Conservation (phyloP, 441 rosid genomes). For the Cnidoscolus chayamansa region DNA sequence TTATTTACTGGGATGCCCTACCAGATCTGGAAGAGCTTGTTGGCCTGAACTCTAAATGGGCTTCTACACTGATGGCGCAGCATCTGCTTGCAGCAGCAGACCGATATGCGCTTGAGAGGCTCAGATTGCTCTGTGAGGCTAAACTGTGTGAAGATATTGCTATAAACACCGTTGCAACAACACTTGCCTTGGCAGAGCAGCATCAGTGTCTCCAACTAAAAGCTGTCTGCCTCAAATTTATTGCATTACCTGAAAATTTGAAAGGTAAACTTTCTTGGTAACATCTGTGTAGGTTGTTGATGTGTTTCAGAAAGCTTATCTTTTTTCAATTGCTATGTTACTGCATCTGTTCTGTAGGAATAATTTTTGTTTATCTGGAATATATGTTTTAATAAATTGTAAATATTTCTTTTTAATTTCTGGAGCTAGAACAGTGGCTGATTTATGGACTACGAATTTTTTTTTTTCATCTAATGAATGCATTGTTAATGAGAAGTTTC, state of each 20-base stretch:
- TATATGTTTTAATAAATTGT: no score
- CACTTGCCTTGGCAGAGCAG: slow-evolving; percentile 91
- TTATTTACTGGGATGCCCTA: slow-evolving; percentile 79
- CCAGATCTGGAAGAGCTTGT: slow-evolving; percentile 69
- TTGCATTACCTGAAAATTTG: slow-evolving; percentile 69
- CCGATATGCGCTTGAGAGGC: slow-evolving; percentile 81
- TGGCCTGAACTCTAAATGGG: slow-evolving; percentile 64
- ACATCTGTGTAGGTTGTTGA: not conserved
- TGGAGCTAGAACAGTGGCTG: not conserved
- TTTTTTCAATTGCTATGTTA: not conserved
- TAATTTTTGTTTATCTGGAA: not conserved
- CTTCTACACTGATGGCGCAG: slow-evolving; percentile 75
- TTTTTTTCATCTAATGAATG: not conserved
- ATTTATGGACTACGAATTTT: not conserved
- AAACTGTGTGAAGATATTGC: slow-evolving; percentile 73
- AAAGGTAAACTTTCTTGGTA: slow-evolving; percentile 44
- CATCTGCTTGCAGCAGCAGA: slow-evolving; percentile 95
- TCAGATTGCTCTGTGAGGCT: slow-evolving; percentile 73
- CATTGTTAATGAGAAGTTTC: not conserved
- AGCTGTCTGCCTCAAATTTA: slow-evolving; percentile 68
- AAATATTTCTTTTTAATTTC: not conserved
- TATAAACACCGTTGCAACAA: slow-evolving; percentile 82
- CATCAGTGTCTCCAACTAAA: slow-evolving; percentile 78
- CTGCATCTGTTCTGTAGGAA: not conserved
- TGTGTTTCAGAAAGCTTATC: not conserved